phyloP scores from a whole-genome alignment of 257 asterid genomes.

The Galeopsis tetrahit region DNA sequence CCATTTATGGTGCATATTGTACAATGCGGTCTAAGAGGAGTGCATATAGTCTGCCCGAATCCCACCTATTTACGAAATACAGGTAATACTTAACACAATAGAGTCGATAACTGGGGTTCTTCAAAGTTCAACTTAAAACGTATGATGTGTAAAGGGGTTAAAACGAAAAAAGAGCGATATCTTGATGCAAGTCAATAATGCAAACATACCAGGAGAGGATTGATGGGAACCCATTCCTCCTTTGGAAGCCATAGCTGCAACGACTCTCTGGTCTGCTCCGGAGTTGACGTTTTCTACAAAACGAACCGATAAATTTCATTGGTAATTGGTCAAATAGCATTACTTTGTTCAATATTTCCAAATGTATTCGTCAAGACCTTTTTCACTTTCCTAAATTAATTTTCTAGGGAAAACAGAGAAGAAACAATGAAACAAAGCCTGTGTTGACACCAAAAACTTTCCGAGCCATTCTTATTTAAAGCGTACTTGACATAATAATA shows the following conservation, averaged over 20 bases:
- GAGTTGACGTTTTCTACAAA: conserved; percentile 71
- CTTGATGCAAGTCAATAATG: background rate
- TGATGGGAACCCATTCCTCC: conserved; percentile 96
- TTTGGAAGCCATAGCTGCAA: conserved; percentile 97
- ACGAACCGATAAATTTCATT: conserved; percentile 15
- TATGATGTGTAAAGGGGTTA: background rate
- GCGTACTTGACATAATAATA: too few species aligned
- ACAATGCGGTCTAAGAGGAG: conserved; percentile 89
- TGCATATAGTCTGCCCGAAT: conserved; percentile 94
- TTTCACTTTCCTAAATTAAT: background rate
- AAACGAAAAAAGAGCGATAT: background rate
- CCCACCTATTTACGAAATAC: conserved; percentile 64
- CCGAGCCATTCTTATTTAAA: too few species aligned
- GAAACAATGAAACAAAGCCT: background rate
- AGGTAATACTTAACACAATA: background rate
- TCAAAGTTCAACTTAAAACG: background rate
- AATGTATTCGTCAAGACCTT: background rate
- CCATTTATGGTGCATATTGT: conserved; percentile 63
- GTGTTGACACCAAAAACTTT: background rate
- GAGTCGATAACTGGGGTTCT: background rate
- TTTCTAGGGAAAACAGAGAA: background rate
- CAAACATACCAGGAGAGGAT: conserved; percentile 86
- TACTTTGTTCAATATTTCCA: background rate
- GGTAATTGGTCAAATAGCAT: background rate
- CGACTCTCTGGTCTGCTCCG: conserved; percentile 89